phyloP scores from a whole-genome alignment of 2,329 filamentous ascomycete species.

The Ploettnerulaceae sp. region DNA sequence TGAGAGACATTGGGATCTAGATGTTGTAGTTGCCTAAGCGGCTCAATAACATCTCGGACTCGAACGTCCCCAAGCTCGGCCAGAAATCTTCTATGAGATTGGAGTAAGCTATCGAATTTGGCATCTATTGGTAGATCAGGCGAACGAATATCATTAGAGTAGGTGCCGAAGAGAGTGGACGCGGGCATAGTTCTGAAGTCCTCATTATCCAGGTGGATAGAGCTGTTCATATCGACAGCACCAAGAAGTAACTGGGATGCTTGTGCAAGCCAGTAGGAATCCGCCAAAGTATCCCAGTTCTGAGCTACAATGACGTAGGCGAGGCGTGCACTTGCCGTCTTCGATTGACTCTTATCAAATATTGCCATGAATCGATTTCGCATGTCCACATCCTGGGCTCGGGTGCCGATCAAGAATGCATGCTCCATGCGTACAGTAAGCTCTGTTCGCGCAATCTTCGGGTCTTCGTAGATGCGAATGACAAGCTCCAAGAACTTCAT shows the following conservation, averaged over 20 bases:
- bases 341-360: slow-evolving; percentile 91
- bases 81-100: slow-evolving; percentile 76
- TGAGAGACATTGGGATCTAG: slow-evolving; percentile 76
- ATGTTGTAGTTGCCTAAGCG: slow-evolving; percentile 87
- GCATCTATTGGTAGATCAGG: slow-evolving; percentile 72
- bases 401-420: slow-evolving; percentile 91
- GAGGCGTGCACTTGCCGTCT: slow-evolving; percentile 81
- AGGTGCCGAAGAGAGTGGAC: slow-evolving; percentile 68
- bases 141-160: slow-evolving; percentile 62
- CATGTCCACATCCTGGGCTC: slow-evolving; percentile 93
- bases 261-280: slow-evolving; percentile 96
- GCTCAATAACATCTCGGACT: slow-evolving; percentile 82
- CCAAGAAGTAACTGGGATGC: slow-evolving; percentile 90
- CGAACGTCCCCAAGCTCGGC: slow-evolving; percentile 79
- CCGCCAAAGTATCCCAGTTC: slow-evolving; percentile 92
- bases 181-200: slow-evolving; percentile 77
- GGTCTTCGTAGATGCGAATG: slow-evolving; percentile 96
- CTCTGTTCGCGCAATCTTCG: slow-evolving; percentile 90
- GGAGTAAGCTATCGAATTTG: slow-evolving; percentile 74
- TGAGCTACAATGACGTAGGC: slow-evolving; percentile 86
- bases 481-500: slow-evolving; percentile 94
- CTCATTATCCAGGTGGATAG: slow-evolving; percentile 71
- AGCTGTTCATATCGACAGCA: slow-evolving; percentile 78
- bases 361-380: slow-evolving; percentile 94
- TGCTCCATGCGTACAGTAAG: slow-evolving; percentile 96